Conservation (phyloP, 768 basidiomycete species). For the Hortiboletus campestris region DNA sequence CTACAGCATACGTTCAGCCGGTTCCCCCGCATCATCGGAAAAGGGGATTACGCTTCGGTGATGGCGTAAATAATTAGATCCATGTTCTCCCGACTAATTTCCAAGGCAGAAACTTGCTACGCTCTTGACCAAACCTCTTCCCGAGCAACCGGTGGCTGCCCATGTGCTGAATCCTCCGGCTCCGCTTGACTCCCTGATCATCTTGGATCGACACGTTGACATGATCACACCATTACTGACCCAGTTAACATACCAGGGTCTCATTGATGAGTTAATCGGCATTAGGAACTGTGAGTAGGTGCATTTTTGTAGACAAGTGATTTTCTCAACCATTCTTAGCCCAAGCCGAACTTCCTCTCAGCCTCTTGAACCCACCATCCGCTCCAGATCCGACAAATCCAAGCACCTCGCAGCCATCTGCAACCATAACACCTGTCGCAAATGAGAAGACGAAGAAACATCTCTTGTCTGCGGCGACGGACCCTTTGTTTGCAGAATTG, state of each 20-base stretch:
- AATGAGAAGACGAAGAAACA: conserved; percentile 91
- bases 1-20: conserved; percentile 83
- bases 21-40: conserved; percentile 90
- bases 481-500: conserved; percentile 78
- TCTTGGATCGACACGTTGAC: conserved; percentile 88
- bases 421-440: conserved; percentile 50
- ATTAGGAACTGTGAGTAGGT: conserved; percentile 76
- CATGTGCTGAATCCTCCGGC: conserved; percentile 48
- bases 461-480: conserved; percentile 71
- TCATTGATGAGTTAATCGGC: conserved; percentile 89
- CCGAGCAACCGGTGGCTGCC: conserved; percentile 40
- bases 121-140: conserved; percentile 61
- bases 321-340: conserved; percentile 40
- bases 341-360: conserved; percentile 77
- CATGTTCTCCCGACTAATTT: conserved; percentile 9
- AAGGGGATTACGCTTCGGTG: conserved; percentile 85
- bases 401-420: conserved; percentile 41
- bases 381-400: conserved; percentile 39
- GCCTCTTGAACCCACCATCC: conserved; percentile 58
- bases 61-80: conserved; percentile 15
- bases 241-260: conserved; percentile 94
- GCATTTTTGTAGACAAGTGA: background rate
- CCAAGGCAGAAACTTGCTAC: conserved; percentile 65
- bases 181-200: conserved; percentile 80
- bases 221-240: conserved; percentile 96